Conservation (phyloP, 805 yeast species). For the Candida palmyrensis region DNA sequence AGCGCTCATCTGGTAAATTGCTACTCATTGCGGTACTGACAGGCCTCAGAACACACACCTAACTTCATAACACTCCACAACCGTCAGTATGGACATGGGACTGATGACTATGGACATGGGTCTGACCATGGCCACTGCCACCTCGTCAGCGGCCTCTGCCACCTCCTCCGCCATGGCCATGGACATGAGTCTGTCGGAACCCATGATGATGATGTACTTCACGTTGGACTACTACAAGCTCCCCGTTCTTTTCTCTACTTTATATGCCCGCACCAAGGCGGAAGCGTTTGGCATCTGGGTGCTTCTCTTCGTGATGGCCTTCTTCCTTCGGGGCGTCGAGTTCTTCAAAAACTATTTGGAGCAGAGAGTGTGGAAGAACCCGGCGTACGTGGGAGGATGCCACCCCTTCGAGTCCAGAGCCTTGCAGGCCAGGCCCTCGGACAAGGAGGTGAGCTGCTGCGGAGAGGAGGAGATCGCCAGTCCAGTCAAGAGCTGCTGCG, state of each 20-base stretch:
- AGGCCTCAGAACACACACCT: not conserved
- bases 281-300: slow-evolving; percentile 73
- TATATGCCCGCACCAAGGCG: slow-evolving; percentile 50
- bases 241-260: slow-evolving; percentile 57
- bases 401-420: slow-evolving; percentile 4
- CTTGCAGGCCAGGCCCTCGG: not conserved
- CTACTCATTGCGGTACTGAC: too few species aligned
- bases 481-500: slow-evolving; percentile 1
- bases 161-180: slow-evolving; percentile 6
- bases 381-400: slow-evolving; percentile 16
- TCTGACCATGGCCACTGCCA: slow-evolving; percentile 6
- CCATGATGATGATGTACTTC: slow-evolving; percentile 53
- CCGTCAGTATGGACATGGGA: slow-evolving; percentile 8
- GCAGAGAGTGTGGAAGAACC: slow-evolving; percentile 56
- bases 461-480: too few species aligned
- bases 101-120: slow-evolving; percentile 7
- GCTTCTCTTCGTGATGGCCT: slow-evolving; percentile 52
- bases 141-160: slow-evolving; percentile 11
- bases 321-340: slow-evolving; percentile 54
- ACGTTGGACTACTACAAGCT: slow-evolving; percentile 45
- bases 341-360: slow-evolving; percentile 62
- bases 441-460: not conserved
- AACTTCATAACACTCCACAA: not conserved
- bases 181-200: too few species aligned
- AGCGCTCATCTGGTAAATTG: too few species aligned